phyloP scores from a whole-genome alignment of 495 filamentous ascomycete species.

The Aspergillus avenaceus region DNA sequence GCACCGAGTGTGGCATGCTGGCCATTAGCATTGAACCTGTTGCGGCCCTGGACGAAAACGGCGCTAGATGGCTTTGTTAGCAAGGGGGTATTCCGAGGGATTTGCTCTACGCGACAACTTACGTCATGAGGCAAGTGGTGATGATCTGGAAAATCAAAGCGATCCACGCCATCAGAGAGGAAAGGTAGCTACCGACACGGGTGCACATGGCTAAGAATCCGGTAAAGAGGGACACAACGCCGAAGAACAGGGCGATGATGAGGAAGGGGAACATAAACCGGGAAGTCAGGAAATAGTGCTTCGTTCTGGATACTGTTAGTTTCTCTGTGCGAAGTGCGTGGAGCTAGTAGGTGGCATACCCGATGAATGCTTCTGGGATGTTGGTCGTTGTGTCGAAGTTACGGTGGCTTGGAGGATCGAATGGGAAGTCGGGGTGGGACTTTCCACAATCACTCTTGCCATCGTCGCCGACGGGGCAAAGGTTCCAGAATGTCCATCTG shows the following conservation, averaged over 20 bases:
- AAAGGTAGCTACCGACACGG: conserved; percentile 55
- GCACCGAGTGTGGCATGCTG: conserved; percentile 58
- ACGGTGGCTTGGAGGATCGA: conserved; percentile 53
- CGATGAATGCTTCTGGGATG: conserved; percentile 53
- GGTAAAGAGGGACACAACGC: conserved; percentile 53
- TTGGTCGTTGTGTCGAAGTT: conserved; percentile 58
- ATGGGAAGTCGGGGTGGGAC: conserved; percentile 55
- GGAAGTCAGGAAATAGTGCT: conserved; percentile 59
- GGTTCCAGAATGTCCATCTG: conserved; percentile 85
- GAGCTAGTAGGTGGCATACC: no score
- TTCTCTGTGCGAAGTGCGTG: no score
- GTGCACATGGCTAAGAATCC: conserved; percentile 60
- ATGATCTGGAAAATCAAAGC: conserved; percentile 61
- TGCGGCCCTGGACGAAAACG: conserved; percentile 71
- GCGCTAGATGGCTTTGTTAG: conserved; percentile 46
- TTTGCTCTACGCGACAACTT: conserved; percentile 29
- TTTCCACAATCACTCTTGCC: conserved; percentile 56
- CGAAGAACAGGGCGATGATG: conserved; percentile 65
- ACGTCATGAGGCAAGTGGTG: conserved; percentile 68
- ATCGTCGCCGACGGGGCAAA: conserved; percentile 51
- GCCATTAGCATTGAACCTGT: conserved; percentile 58
- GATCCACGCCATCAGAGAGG: conserved; percentile 49
- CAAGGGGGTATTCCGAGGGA: background rate
- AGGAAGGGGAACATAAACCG: conserved; percentile 73
- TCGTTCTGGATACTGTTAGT: conserved; percentile 33